Percentiles rank a stretch among this genome's conserved stretches.
Conservation (phyloP, 225 moss, liverwort and hornwort species). For the Polytrichum commune region DNA sequence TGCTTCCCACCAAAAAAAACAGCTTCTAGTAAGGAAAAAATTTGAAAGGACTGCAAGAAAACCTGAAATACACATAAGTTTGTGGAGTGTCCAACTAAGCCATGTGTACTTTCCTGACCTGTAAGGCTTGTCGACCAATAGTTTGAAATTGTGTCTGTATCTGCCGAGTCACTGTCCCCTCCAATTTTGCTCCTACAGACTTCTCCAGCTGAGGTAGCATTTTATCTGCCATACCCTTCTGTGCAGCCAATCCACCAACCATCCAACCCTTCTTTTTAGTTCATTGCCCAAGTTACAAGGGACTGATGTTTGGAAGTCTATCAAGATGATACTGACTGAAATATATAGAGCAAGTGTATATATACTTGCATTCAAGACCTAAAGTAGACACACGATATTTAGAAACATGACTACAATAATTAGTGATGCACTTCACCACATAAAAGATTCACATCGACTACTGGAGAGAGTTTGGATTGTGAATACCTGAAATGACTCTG, state of each 20-base stretch:
- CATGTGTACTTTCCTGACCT: slow-evolving; percentile 39
- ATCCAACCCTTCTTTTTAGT: slow-evolving; percentile 7
- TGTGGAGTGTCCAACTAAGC: no score
- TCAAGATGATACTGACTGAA: no score
- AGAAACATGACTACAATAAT: no score
- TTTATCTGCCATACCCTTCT: slow-evolving; percentile 84
- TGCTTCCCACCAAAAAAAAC: slow-evolving; percentile 14
- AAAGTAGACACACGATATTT: no score
- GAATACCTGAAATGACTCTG: slow-evolving; percentile 83
- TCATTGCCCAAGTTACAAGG: no score
- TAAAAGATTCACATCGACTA: no score
- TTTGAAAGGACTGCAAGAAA: not conserved
- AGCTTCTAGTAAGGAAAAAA: not conserved
- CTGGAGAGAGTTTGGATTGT: no score
- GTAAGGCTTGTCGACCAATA: slow-evolving; percentile 81
- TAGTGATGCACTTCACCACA: no score
- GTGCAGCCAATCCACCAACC: slow-evolving; percentile 18
- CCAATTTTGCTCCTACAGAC: slow-evolving; percentile 74
- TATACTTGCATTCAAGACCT: no score
- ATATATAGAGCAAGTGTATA: no score
- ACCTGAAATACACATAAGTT: no score
- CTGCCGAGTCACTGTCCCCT: slow-evolving; percentile 79
- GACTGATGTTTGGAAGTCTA: no score
- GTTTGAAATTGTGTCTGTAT: slow-evolving; percentile 81
- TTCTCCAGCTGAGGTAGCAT: slow-evolving; percentile 87